These are phyloP conservation scores for Dothiorella sarmentorum DNA, from an alignment of 2,329 filamentous ascomycete genomes.

Conservation along the genomic window DNA sequence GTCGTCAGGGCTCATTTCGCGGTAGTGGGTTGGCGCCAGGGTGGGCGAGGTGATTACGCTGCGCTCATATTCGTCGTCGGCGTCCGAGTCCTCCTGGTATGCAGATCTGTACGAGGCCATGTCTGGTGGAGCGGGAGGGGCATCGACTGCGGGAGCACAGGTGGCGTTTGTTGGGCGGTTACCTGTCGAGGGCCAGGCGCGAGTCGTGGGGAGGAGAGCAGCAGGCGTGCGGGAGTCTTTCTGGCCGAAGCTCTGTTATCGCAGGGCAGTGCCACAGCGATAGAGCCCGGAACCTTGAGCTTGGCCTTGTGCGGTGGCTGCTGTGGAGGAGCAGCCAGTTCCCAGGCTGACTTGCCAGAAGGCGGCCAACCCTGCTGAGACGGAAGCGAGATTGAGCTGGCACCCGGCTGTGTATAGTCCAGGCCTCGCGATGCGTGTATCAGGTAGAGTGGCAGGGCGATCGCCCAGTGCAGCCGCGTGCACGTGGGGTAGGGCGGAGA, in stretches of 20 bases:
- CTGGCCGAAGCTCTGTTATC: constrained; percentile 12
- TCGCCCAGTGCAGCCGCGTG: constrained; percentile 10
- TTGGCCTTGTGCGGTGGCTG: constrained; percentile 10
- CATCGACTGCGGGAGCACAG: constrained; percentile 17
- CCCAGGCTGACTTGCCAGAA: constrained; percentile 8
- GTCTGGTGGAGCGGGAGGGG: constrained; percentile 11
- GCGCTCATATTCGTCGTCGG: constrained; percentile 79
- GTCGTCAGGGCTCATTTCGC: constrained; percentile 66
- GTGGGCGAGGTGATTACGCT: constrained; percentile 66
- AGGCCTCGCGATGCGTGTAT: constrained; percentile 8
- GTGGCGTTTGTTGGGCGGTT: background rate
- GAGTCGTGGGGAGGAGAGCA: background rate
- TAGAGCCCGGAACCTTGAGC: constrained; percentile 11
- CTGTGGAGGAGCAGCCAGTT: constrained; percentile 13
- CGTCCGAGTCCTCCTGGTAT: constrained; percentile 74
- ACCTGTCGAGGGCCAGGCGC: background rate
- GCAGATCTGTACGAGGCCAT: constrained; percentile 40
- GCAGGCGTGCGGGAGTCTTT: background rate
- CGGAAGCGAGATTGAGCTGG: constrained; percentile 20
- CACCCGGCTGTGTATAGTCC: constrained; percentile 12
- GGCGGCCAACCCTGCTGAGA: constrained; percentile 19
- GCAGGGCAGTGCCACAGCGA: constrained; percentile 10
- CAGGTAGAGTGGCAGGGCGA: constrained; percentile 10
- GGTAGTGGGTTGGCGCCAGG: constrained; percentile 61
- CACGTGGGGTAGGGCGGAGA: constrained; percentile 15